Percentiles rank a stretch among this genome's conserved stretches.
Conservation (phyloP, 1,139 yeast genomes). For the Magnusiomyces fungicola region DNA sequence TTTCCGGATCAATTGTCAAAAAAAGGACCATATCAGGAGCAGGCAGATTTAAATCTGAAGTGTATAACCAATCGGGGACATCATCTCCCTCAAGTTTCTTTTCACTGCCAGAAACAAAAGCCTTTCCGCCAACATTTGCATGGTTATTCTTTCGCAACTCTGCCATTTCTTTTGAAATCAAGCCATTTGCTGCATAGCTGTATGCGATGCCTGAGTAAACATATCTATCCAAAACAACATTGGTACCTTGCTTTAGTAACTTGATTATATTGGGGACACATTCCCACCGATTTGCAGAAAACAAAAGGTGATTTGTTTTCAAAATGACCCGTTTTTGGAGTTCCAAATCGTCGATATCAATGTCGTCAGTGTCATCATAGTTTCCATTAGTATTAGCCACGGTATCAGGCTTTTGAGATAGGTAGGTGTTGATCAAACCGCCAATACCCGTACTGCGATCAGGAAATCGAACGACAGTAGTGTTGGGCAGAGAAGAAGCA, state of each 20-base stretch:
- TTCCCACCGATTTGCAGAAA: conserved; percentile 96
- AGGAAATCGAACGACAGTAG: conserved; percentile 67
- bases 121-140: no score
- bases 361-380: not conserved
- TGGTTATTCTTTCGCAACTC: no score
- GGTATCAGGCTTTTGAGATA: conserved; percentile 39
- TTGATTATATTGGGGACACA: conserved; percentile 42
- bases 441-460: conserved; percentile 83
- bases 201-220: conserved; percentile 92
- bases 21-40: conserved; percentile 81
- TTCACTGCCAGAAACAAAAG: no score
- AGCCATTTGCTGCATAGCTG: conserved; percentile 34
- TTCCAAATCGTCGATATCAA: not conserved
- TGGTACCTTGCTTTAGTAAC: conserved; percentile 45
- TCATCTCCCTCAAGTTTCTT: no score
- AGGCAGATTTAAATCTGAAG: conserved; percentile 80
- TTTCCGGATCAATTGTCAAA: conserved; percentile 49
- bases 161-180: conserved; percentile 52
- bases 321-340: conserved; percentile 34
- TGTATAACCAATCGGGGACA: conserved; percentile 62
- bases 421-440: conserved; percentile 61
- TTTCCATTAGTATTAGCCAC: conserved; percentile 9
- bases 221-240: conserved; percentile 75
- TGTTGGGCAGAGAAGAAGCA: conserved; percentile 32
- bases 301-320: conserved; percentile 77